Evolutionary conservation across 257 asterid genomes (phyloP), one percentile per base, ranked within the genome.

Genomic region (Handroanthus guayacan): DNA sequence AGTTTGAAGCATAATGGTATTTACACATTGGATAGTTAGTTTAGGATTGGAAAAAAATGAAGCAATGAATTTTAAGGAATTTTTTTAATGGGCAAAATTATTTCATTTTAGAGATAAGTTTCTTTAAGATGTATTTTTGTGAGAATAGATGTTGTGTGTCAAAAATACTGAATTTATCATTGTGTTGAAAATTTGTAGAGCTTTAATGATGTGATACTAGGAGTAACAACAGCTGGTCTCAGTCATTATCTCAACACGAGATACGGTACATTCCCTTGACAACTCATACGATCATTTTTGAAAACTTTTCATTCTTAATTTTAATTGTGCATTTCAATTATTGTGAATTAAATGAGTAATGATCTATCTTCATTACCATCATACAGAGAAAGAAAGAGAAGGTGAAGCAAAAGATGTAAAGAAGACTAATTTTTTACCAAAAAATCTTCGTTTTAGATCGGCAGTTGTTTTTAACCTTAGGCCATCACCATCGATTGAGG

Each of bases 191-290:
- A 4, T 55, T 47, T 9, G 12, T 11, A 86, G 90, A 86, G 78
- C 62, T 34, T 86, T 34, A 86, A 86, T 48, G 90, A 86, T 74
- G 88, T 86, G 12, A 34, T 82, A 38, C 50, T 86, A 48, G 90
- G 88, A 9, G 67, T 81, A 52, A 48, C 86, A 6, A 81, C 83
- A 79, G 88, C 88, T 16, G 90, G 87, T 39, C 75, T 86, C 48
- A 70, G 79, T 43, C 80, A 78, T 8, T 86, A 86, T 77, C 83
- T 86, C 55, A 76, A 79, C 65, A 76, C 58, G 31, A 69, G 75
- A 81, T 86, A 83, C 44, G 90, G 90, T 86, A 9, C 74, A 58
- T 56, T 17, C 31, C 31, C 31, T 25, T 25, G 31, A 25, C 1
- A 25, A 25, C 31, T 25, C 31, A 25, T 25, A 25, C 31, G 0